Conservation (phyloP, 148 eudicot species). For the Polygonum aviculare region DNA sequence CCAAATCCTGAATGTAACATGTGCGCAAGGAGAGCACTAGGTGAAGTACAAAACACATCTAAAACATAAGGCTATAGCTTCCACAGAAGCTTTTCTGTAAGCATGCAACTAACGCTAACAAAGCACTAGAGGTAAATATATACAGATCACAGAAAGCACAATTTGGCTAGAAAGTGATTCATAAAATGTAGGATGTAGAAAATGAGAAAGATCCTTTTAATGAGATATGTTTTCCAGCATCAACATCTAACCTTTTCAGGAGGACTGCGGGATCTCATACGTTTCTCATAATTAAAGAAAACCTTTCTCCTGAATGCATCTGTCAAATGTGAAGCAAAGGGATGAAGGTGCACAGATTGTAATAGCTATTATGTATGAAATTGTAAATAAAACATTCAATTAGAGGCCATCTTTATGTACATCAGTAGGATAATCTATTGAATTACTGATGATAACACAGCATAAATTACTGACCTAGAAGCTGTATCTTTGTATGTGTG, state of each 20-base stretch:
- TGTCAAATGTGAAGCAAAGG: constrained; percentile 23
- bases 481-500: too few relatives aligned
- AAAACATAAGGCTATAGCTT: neutral
- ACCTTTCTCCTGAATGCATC: constrained; percentile 73
- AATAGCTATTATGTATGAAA: neutral
- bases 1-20: neutral
- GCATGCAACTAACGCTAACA: neutral
- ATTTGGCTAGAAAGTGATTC: neutral
- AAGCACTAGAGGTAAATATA: neutral
- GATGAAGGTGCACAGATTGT: neutral
- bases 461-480: too few relatives aligned
- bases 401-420: neutral
- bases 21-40: neutral
- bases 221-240: neutral
- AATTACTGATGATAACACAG: neutral
- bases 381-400: neutral
- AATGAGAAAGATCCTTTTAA: neutral
- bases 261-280: constrained; percentile 74
- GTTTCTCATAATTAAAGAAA: constrained; percentile 86
- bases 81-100: neutral
- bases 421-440: neutral
- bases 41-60: neutral
- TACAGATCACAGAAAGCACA: neutral
- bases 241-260: constrained; percentile 68
- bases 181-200: neutral